Conservation (phyloP, 2,329 filamentous ascomycete genomes). For the Aspergillus quadricinctus region DNA sequence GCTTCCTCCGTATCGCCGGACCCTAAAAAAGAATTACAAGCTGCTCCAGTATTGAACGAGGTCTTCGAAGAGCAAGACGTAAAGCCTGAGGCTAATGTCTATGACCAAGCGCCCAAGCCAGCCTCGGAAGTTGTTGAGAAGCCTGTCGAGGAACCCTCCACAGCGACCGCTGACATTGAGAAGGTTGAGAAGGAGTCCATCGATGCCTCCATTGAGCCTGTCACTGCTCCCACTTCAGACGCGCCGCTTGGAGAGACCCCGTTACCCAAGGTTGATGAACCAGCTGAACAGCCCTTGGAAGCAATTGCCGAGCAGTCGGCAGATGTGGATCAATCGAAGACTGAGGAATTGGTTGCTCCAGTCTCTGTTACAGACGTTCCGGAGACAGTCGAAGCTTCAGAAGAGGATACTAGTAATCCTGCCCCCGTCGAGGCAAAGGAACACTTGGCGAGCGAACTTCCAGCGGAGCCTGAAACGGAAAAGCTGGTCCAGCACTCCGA, state of each 20-base stretch:
- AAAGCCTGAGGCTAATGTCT: neutral
- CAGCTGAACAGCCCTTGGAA: conserved; percentile 7
- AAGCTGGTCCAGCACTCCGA: neutral
- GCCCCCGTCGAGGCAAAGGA: neutral
- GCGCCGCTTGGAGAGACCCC: conserved; percentile 8
- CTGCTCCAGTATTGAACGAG: conserved; percentile 6
- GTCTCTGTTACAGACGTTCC: conserved; percentile 41
- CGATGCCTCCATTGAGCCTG: neutral
- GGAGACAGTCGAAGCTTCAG: conserved; percentile 41
- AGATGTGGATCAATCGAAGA: conserved; percentile 5
- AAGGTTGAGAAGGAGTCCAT: neutral
- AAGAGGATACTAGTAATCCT: neutral
- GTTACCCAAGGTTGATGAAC: conserved; percentile 7
- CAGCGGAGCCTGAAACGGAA: neutral
- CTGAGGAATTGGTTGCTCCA: conserved; percentile 3
- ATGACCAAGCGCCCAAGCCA: neutral
- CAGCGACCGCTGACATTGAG: neutral
- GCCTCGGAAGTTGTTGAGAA: neutral
- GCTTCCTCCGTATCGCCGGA: neutral
- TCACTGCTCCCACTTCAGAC: conserved; percentile 1
- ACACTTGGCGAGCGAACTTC: neutral
- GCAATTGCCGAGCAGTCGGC: conserved; percentile 2
- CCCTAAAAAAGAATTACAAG: conserved; percentile 1
- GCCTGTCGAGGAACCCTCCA: neutral
- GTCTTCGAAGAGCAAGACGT: conserved; percentile 3